Conservation (phyloP, 1,284 basidiomycete species). For the Puccinia polysora region DNA sequence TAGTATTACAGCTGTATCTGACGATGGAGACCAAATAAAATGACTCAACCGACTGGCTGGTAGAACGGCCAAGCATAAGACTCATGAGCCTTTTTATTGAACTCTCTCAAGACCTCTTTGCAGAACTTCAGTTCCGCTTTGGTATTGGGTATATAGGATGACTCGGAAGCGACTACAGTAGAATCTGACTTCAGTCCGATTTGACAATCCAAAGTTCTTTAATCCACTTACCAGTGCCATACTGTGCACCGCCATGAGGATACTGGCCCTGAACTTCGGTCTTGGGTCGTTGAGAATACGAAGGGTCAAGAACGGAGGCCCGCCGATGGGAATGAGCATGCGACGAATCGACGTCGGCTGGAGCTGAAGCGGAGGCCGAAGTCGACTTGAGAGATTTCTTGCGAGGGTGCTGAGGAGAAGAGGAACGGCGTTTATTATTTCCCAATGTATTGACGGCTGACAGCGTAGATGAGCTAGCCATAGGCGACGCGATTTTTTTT, state of each 20-base stretch:
- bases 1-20: not conserved
- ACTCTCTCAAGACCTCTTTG: constrained; percentile 67
- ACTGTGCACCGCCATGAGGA: not conserved
- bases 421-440: constrained; percentile 65
- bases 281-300: constrained; percentile 8
- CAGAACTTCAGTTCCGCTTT: constrained; percentile 82
- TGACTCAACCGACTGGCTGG: constrained; percentile 70
- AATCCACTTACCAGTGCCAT: not conserved
- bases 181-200: not conserved
- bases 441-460: constrained; percentile 58
- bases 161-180: not conserved
- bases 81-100: constrained; percentile 74
- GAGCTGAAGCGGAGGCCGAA: constrained; percentile 59
- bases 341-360: constrained; percentile 89
- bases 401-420: constrained; percentile 62
- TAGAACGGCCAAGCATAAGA: constrained; percentile 78
- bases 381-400: constrained; percentile 53
- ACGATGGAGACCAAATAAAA: not conserved
- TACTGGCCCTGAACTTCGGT: not conserved
- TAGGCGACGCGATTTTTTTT: constrained; percentile 51
- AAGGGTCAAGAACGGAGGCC: constrained; percentile 6
- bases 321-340: constrained; percentile 55
- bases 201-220: too few species aligned
- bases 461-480: constrained; percentile 50
- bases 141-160: constrained; percentile 57